These are phyloP conservation scores for Corymbia maculata DNA, from an alignment of 345 rosid genomes.

Conservation along the genomic window DNA sequence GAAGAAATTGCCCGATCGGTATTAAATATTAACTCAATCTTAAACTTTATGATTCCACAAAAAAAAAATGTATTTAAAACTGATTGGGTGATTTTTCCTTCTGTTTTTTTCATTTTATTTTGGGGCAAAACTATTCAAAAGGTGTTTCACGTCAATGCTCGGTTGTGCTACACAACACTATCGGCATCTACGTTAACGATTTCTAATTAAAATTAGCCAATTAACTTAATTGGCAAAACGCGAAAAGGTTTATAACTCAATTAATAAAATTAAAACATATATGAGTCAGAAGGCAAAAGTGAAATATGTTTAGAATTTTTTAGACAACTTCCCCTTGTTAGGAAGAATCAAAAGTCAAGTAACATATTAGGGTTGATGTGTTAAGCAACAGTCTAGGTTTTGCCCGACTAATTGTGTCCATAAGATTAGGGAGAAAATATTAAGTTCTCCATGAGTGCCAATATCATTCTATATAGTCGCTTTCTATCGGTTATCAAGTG, in stretches of 20 bases:
- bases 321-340: background rate
- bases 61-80: accelerated
- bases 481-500: background rate
- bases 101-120: background rate
- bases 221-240: too few species aligned
- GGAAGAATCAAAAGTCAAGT: background rate
- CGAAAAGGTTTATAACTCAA: too few species aligned
- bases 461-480: background rate
- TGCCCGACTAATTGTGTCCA: background rate
- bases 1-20: too few species aligned
- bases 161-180: too few species aligned
- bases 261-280: too few species aligned
- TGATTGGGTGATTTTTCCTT: background rate
- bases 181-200: accelerated
- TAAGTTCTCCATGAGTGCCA: background rate
- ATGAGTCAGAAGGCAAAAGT: background rate
- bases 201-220: too few species aligned
- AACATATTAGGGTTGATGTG: background rate
- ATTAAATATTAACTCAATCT: background rate
- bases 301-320: background rate
- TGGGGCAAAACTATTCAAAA: accelerated
- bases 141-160: too few species aligned
- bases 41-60: background rate
- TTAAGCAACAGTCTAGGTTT: background rate
- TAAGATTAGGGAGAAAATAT: background rate